Percentiles rank a stretch among this genome's conserved stretches.
Conservation (phyloP, 129 eudicot genomes). For the Chrysanthemum seticuspe region DNA sequence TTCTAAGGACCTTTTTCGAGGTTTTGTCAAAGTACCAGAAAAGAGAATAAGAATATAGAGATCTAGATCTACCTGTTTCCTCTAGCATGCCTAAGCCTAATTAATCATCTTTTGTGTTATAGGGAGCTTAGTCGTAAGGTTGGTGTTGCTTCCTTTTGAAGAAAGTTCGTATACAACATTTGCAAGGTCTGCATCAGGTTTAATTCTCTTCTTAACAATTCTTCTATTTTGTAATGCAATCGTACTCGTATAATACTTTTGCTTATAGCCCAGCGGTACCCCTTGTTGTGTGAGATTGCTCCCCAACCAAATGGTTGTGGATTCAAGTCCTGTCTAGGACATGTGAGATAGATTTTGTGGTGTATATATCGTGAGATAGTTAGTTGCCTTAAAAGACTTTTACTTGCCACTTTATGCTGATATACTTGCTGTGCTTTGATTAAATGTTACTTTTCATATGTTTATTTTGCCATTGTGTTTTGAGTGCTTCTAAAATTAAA, state of each 20-base stretch:
- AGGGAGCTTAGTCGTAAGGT: constrained; percentile 98
- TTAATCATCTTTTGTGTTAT: constrained; percentile 33
- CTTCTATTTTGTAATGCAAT: constrained; percentile 12
- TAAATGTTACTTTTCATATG: constrained; percentile 3
- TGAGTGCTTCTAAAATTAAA: not conserved
- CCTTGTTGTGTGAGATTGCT: too few species aligned
- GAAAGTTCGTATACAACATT: constrained; percentile 97
- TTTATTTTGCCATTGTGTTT: not conserved
- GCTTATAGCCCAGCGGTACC: too few species aligned
- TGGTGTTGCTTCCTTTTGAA: constrained; percentile 95
- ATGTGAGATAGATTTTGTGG: too few species aligned
- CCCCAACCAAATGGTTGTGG: too few species aligned
- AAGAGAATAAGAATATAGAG: not conserved
- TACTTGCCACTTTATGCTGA: not conserved
- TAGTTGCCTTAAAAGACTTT: too few species aligned
- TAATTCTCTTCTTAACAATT: constrained; percentile 34
- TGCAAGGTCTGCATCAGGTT: constrained; percentile 99
- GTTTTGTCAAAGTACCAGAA: not conserved
- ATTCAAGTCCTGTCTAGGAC: too few species aligned
- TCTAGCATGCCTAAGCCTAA: constrained; percentile 10
- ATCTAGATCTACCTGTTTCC: constrained; percentile 6
- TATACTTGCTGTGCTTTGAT: not conserved
- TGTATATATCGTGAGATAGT: too few species aligned
- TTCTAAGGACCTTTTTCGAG: not conserved
- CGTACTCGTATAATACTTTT: not conserved